Base-by-base conservation (phyloP, 106 monocot genomes). In the Vanilla planifolia region DNA sequence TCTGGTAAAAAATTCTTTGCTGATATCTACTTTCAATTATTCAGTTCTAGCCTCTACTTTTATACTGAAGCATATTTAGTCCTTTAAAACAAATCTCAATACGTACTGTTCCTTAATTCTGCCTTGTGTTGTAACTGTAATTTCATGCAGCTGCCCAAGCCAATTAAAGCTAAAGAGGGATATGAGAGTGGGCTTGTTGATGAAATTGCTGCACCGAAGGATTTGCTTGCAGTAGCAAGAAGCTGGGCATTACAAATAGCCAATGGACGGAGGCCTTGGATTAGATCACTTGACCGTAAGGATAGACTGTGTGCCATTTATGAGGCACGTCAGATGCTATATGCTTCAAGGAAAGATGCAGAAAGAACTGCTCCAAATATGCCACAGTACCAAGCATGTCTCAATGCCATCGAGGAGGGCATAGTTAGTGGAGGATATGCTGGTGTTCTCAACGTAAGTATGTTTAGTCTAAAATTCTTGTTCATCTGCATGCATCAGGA, bases 331-430 rank as follows among this genome's bases (percentile, higher is more conserved):
- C 57, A 36, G 35, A 57, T 28, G 28, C 17, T 57, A 35, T 57
- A 57, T 21, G 33, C 57, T 36, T 57, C 7, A 8, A 64, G 79
- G 48, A 63, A 66, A 30, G 63, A 73, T 37, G 69, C 64, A 59
- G 73, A 79, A 42, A 59, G 16, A 43, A 69, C 52, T 51, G 67
- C 73, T 65, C 69, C 68, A 33, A 73, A 79, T 59, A 73, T 69
- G 68, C 64, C 73, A 35, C 79, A 73, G 24, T 56, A 73, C 35
- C 47, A 73, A 5, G 57, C 25, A 11, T 79, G 67, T 43, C 79
- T 79, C 60, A 73, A 79, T 72, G 73, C 51, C n/a, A 51, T 79
- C 13, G 73, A 73, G 26, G 79, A 79, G 40, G 79, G 79, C 20
- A 43, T 79, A 36, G 29, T 64, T 34, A 59, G 43, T 69, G 79